Conservation (phyloP, 176 grass and related monocot genomes). For the Pontederia paniculata region DNA sequence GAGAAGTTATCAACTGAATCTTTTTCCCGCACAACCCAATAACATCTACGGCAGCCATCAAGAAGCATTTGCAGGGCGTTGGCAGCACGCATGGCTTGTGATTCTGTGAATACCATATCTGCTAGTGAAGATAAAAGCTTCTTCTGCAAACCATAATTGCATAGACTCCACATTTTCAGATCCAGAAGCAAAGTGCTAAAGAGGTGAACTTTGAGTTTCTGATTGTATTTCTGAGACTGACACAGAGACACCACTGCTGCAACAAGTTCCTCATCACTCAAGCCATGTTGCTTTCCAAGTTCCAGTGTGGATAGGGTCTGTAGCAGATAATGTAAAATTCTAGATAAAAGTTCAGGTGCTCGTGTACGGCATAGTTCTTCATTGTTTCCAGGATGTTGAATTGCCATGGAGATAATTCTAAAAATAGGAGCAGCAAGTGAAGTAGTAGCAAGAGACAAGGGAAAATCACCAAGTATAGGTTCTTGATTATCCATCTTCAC, state of each 20-base stretch:
- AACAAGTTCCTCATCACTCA: slow-evolving; percentile 77
- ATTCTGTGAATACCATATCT: slow-evolving; percentile 94
- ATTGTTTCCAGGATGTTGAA: slow-evolving; percentile 92
- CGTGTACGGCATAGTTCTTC: slow-evolving; percentile 75
- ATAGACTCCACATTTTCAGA: slow-evolving; percentile 91
- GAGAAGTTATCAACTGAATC: slow-evolving; percentile 69
- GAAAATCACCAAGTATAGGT: slow-evolving; percentile 50
- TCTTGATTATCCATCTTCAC: slow-evolving; percentile 81
- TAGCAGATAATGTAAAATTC: slow-evolving; percentile 67
- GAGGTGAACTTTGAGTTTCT: slow-evolving; percentile 78
- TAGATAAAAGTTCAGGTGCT: slow-evolving; percentile 76
- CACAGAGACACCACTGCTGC: slow-evolving; percentile 75
- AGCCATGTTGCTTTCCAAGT: slow-evolving; percentile 31
- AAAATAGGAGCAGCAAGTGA: slow-evolving; percentile 86
- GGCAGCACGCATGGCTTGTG: slow-evolving; percentile 76
- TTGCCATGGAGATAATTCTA: slow-evolving; percentile 72
- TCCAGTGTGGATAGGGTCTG: slow-evolving; percentile 53
- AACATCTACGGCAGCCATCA: slow-evolving; percentile 95
- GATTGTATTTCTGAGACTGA: slow-evolving; percentile 79
- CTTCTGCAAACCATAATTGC: slow-evolving; percentile 92
- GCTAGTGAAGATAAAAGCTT: slow-evolving; percentile 98
- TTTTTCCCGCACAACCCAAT: slow-evolving; percentile 62
- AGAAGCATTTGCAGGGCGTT: slow-evolving; percentile 96
- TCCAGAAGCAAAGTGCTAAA: slow-evolving; percentile 83
- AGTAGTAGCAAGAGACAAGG: slow-evolving; percentile 34